These are phyloP conservation scores for Gossypium thurberi DNA, from an alignment of 345 rosid species.

Conservation along the genomic window DNA sequence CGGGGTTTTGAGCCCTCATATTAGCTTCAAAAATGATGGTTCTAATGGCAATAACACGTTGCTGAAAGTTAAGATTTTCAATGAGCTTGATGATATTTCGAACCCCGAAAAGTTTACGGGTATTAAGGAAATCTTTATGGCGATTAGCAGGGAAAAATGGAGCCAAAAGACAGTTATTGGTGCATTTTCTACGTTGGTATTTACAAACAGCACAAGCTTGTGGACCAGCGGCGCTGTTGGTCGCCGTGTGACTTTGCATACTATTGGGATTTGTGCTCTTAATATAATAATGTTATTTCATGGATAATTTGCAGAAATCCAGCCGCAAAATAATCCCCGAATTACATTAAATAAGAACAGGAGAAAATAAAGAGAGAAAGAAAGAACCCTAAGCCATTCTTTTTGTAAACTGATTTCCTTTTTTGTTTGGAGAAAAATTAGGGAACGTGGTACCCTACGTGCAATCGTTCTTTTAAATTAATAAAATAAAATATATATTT, in stretches of 20 bases:
- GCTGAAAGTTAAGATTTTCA: conserved; percentile 1
- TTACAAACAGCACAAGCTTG: conserved; percentile 48
- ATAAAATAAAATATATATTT: no score
- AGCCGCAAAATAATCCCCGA: not conserved
- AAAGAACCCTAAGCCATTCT: no score
- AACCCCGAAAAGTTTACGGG: conserved; percentile 42
- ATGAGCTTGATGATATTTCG: conserved; percentile 27
- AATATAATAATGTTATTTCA: not conserved
- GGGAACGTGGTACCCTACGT: no score
- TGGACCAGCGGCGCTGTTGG: not conserved
- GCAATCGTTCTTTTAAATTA: no score
- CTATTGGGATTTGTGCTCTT: not conserved
- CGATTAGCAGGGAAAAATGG: conserved; percentile 34
- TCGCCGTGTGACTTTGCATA: not conserved
- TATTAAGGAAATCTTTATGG: conserved; percentile 25
- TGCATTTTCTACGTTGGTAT: conserved; percentile 37
- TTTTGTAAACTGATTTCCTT: no score
- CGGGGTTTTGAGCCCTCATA: conserved; percentile 36
- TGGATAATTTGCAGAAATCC: not conserved
- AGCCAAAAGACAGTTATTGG: conserved; percentile 27
- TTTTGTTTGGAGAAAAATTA: no score
- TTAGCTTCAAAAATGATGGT: conserved; percentile 37
- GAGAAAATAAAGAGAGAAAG: not conserved
- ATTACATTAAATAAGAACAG: no score
- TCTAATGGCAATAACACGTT: conserved; percentile 13